These are phyloP conservation scores for Melastoma candidum DNA, from an alignment of 441 rosid genomes.

Conservation along the genomic window DNA sequence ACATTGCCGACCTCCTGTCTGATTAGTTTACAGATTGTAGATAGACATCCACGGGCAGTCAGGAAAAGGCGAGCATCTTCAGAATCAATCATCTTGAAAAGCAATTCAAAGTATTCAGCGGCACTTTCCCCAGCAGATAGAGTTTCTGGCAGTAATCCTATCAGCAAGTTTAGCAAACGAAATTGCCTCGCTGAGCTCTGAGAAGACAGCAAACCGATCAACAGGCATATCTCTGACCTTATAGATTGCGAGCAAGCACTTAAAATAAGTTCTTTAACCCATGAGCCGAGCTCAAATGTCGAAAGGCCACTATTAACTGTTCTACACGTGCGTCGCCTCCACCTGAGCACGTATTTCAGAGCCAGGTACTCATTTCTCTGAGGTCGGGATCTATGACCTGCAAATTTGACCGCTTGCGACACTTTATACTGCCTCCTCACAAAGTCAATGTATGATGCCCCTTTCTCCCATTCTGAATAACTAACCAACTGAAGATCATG, in stretches of 20 bases:
- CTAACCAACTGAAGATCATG: conserved; percentile 89
- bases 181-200: conserved; percentile 86
- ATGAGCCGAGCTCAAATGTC: conserved; percentile 93
- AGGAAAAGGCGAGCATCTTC: conserved; percentile 97
- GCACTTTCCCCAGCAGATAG: conserved; percentile 98
- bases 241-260: conserved; percentile 99
- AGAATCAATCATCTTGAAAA: conserved; percentile 89
- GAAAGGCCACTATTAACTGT: conserved; percentile 62
- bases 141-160: conserved; percentile 83
- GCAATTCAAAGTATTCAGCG: conserved; percentile 96
- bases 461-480: conserved; percentile 98
- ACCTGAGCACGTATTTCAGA: conserved; percentile 89
- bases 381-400: conserved; percentile 65
- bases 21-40: conserved; percentile 76
- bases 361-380: conserved; percentile 84
- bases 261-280: conserved; percentile 98
- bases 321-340: conserved; percentile 76
- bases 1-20: conserved; percentile 91
- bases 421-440: conserved; percentile 98
- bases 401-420: conserved; percentile 67
- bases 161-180: conserved; percentile 79
- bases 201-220: conserved; percentile 82
- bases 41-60: conserved; percentile 89
- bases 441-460: conserved; percentile 99
- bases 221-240: conserved; percentile 98